A percentile compares a stretch with the other conserved stretches of the same genome.
Conservation (phyloP, 768 basidiomycete genomes). For the Pleurotus cornucopiae region DNA sequence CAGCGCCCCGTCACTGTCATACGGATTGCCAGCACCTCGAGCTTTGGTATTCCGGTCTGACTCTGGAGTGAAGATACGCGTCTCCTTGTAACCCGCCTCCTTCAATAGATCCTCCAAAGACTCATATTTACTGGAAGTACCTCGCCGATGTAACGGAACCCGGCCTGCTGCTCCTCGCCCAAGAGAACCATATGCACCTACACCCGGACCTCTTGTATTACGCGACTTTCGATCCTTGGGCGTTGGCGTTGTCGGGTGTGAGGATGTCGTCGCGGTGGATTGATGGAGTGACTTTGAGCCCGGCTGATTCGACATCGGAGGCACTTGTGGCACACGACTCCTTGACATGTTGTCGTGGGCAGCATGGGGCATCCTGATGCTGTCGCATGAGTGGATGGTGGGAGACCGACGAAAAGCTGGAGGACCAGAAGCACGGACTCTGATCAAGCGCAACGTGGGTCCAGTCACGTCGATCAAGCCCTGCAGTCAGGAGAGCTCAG, state of each 20-base stretch:
- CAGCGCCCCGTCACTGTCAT: slow-evolving; percentile 9
- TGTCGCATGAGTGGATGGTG: background rate
- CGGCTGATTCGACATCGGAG: background rate
- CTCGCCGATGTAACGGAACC: slow-evolving; percentile 73
- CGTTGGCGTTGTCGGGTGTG: background rate
- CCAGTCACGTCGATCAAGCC: too few relatives aligned
- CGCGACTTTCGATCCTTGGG: background rate
- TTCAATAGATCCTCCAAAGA: slow-evolving; percentile 79
- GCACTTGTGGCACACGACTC: background rate
- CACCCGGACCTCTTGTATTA: background rate
- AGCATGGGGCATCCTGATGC: background rate
- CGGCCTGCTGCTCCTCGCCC: slow-evolving; percentile 30
- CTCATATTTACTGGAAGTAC: slow-evolving; percentile 79
- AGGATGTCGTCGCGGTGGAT: background rate
- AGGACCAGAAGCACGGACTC: background rate
- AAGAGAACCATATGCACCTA: background rate
- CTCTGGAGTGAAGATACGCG: slow-evolving; percentile 85
- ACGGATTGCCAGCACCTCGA: slow-evolving; percentile 19
- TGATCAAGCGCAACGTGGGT: background rate
- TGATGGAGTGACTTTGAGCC: background rate
- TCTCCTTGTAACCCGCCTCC: slow-evolving; percentile 92
- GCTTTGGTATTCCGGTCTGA: slow-evolving; percentile 44
- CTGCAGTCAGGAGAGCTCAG: too few relatives aligned
- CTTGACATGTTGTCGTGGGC: background rate
- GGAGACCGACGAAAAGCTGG: background rate